Evolutionary conservation across 371 early-diverging fungal genomes (phyloP), one percentile per base, ranked within the genome.

Genomic region (Circinella umbellata): DNA sequence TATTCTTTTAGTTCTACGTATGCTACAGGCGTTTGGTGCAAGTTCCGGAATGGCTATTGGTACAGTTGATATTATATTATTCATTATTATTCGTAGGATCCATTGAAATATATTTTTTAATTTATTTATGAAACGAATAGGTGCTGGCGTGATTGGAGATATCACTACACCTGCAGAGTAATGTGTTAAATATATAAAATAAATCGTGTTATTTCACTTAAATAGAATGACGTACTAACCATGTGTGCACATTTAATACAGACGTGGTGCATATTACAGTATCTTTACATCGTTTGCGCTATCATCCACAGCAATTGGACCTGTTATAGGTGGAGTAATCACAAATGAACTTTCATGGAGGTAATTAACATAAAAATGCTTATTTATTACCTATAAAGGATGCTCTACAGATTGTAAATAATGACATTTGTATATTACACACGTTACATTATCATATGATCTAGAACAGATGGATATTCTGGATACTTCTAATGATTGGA

Each of bases 31-130:
- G 1, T 83, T 83, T 14, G 89, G 90, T 0, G 72, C 86, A 4
- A 85, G 86, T 39, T 87, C 90, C 0, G 87, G 84, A 7, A 78
- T 89, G 38, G 79, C 88, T 0, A 80, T 91, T 4, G 90, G 90
- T 68, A 51, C 14, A 38, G 6, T 27, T 60, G 6, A 36, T 4
- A 61, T 61, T 7, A 13, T 27, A n/a, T 51, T 13, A 13, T 14
- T 4, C 6, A 51, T 51, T 51, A 13, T 42, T 42, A 9, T 38
- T 61, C 3, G 1, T 63, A 34, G 27, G 27, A 27, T 27, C 27
- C 27, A 27, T 27, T 27, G 27, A 27, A 27, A 27, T 27, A 27
- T 0, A 27, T 27, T 27, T 27, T 27, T 27, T 27, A n/a, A n/a
- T n/a, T n/a, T n/a, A n/a, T 27, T 27, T 27, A 27, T 27, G 2